phyloP scores from a whole-genome alignment of 371 early-diverging fungal species.

The Haplosporangium sp. region DNA sequence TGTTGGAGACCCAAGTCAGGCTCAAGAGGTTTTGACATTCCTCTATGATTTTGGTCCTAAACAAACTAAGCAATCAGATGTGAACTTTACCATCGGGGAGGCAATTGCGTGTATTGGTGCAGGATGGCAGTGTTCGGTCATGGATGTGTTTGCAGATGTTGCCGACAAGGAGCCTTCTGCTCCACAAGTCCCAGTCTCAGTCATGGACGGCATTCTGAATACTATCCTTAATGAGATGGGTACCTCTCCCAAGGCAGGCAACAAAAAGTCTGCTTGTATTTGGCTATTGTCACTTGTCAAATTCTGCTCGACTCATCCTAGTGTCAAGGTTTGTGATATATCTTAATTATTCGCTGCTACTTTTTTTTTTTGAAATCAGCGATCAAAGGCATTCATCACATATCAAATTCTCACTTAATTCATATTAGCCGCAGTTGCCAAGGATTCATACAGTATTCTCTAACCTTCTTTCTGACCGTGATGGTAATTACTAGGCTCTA shows the following conservation, averaged over 20 bases:
- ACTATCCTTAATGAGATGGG: conserved; percentile 67
- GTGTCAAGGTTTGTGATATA: conserved; percentile 59
- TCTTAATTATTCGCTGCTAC: too few species aligned
- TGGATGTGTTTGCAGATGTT: conserved; percentile 59
- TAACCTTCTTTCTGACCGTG: conserved; percentile 81
- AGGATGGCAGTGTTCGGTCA: conserved; percentile 79
- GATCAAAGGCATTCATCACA: not conserved
- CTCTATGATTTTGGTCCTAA: conserved; percentile 73
- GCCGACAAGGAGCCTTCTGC: conserved; percentile 38
- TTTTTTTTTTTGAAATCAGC: too few species aligned
- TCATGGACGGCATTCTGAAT: conserved; percentile 60
- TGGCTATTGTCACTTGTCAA: conserved; percentile 90
- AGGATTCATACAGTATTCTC: conserved; percentile 80
- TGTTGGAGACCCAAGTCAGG: conserved; percentile 63
- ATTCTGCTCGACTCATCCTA: conserved; percentile 68
- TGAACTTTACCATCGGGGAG: conserved; percentile 88
- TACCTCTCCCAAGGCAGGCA: conserved; percentile 66
- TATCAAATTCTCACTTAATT: not conserved
- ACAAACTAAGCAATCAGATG: conserved; percentile 81
- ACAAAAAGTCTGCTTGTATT: conserved; percentile 84
- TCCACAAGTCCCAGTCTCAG: conserved; percentile 7
- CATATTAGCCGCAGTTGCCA: conserved; percentile 59
- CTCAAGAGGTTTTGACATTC: conserved; percentile 62
- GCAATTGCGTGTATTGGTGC: conserved; percentile 75
- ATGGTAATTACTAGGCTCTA: conserved; percentile 62